These are phyloP conservation scores for Nitzschia sp. DNA, from an alignment of 108 stramenopile genomes.

Conservation along the genomic window DNA sequence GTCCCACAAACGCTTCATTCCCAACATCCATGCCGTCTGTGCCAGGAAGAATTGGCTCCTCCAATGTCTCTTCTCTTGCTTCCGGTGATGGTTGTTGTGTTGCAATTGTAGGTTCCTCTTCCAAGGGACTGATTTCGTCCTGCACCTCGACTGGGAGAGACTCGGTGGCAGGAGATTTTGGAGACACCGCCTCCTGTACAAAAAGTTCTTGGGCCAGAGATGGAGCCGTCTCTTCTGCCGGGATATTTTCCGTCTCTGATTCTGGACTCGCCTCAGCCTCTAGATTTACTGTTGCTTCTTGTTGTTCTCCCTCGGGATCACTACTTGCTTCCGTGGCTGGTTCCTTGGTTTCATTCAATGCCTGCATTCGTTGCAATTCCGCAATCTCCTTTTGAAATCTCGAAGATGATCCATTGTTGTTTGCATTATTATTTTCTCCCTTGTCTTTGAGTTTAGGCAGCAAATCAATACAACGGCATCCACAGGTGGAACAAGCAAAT, in stretches of 20 bases:
- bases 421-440: slow-evolving; percentile 20
- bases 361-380: slow-evolving; percentile 68
- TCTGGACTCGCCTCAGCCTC: not conserved
- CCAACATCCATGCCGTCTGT: too few relatives aligned
- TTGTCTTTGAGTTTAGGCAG: slow-evolving; percentile 47
- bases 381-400: slow-evolving; percentile 77
- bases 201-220: too few relatives aligned
- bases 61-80: too few relatives aligned
- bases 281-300: too few relatives aligned
- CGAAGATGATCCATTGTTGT: slow-evolving; percentile 9
- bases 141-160: not conserved
- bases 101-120: not conserved
- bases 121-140: not conserved
- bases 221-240: too few relatives aligned
- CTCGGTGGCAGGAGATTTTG: too few relatives aligned
- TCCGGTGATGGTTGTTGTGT: too few relatives aligned
- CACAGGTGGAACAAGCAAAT: slow-evolving; percentile 60
- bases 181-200: too few relatives aligned
- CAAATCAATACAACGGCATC: slow-evolving; percentile 39
- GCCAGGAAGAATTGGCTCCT: not conserved
- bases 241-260: too few relatives aligned
- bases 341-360: slow-evolving; percentile 39
- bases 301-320: not conserved
- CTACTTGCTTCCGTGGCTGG: not conserved
- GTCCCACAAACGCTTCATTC: not conserved